These are phyloP conservation scores for Pseudognaphalium luteoalbum DNA, from an alignment of 129 eudicot genomes.

Conservation along the genomic window DNA sequence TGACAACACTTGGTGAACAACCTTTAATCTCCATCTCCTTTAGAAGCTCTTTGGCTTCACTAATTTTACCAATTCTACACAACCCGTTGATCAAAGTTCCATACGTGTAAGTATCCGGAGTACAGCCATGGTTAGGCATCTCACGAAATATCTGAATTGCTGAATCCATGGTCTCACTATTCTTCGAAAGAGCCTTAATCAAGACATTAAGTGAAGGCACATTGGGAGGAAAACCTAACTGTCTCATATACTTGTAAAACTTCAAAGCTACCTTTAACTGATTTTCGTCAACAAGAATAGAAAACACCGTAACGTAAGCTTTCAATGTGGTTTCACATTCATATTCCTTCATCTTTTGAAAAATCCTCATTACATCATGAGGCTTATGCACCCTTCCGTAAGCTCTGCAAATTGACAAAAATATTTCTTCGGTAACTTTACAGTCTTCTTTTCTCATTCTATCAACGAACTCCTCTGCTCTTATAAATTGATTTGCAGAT, in stretches of 20 bases:
- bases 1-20: constrained; percentile 68
- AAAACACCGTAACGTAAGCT: constrained; percentile 63
- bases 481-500: constrained; percentile 60
- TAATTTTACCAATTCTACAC: constrained; percentile 46
- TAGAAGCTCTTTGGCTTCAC: constrained; percentile 72
- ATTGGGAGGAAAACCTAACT: constrained; percentile 60
- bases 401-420: constrained; percentile 61
- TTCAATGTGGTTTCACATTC: constrained; percentile 52
- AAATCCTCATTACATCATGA: constrained; percentile 63
- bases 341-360: constrained; percentile 65
- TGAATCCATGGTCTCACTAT: constrained; percentile 59
- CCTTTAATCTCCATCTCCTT: constrained; percentile 65
- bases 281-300: constrained; percentile 80
- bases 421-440: constrained; percentile 57
- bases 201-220: constrained; percentile 79
- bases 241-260: constrained; percentile 75
- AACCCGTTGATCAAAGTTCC: constrained; percentile 84
- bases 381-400: constrained; percentile 92
- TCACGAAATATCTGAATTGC: constrained; percentile 73
- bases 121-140: constrained; percentile 77
- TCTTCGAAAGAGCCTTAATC: constrained; percentile 84
- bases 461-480: constrained; percentile 66
- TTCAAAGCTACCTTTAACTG: constrained; percentile 63
- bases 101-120: constrained; percentile 80
- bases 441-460: constrained; percentile 78